Evolutionary conservation across 352 stramenopile genomes (phyloP).

Genomic region (Pilasporangium apinafurcum): DNA sequence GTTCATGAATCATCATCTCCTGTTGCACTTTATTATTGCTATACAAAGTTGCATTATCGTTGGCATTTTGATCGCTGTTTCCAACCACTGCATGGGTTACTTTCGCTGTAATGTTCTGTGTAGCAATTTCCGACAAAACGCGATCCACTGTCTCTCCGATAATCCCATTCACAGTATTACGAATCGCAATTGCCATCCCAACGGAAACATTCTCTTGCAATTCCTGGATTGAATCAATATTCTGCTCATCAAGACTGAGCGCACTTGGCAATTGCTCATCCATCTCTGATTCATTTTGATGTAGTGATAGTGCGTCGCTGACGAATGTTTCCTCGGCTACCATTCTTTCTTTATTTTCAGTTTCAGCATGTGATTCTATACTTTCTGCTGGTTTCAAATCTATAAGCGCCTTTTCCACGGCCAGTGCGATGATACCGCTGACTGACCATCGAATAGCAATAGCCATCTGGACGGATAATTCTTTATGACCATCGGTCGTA

Average conservation of each 20-base stretch:
- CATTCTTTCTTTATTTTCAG: too few species aligned
- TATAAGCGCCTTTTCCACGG: constrained; percentile 22
- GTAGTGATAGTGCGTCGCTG: neutral
- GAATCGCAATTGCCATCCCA: constrained; percentile 19
- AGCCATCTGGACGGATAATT: constrained; percentile 31
- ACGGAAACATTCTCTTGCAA: constrained; percentile 11
- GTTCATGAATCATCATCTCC: too few species aligned
- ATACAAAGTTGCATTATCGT: too few species aligned
- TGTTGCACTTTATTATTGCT: too few species aligned
- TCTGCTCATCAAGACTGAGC: neutral
- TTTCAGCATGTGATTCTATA: too few species aligned
- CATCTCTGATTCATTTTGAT: neutral
- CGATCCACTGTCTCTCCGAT: constrained; percentile 10
- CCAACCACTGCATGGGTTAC: constrained; percentile 1
- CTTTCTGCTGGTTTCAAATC: constrained; percentile 5
- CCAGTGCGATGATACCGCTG: constrained; percentile 30
- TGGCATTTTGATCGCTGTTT: neutral
- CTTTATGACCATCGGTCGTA: neutral
- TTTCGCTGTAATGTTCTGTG: constrained; percentile 4
- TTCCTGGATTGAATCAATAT: neutral
- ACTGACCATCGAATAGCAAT: constrained; percentile 37
- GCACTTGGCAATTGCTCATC: neutral
- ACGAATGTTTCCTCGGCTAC: too few species aligned
- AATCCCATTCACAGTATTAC: constrained; percentile 19
- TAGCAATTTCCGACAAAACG: constrained; percentile 10